Percentiles rank a stretch among this genome's conserved stretches.
phyloP scores from a whole-genome alignment of 257 asterid genomes.

The Solanum rostratum region DNA sequence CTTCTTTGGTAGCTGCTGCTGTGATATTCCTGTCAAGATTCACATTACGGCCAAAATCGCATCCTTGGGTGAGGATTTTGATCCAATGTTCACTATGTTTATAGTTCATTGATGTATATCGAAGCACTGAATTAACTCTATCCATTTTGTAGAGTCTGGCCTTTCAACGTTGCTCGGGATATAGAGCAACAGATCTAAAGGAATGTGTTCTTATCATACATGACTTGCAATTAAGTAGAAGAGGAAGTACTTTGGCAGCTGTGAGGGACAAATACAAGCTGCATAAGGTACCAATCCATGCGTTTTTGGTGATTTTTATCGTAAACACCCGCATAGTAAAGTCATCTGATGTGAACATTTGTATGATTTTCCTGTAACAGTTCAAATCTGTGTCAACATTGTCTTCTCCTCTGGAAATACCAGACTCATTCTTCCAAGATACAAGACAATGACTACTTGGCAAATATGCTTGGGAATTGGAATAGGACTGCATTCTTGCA shows the following conservation, averaged over 20 bases:
- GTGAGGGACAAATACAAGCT: slow-evolving; percentile 69
- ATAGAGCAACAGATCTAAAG: slow-evolving; percentile 47
- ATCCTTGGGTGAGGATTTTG: slow-evolving; percentile 66
- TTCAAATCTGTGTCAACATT: slow-evolving; percentile 59
- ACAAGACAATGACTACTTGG: neutral
- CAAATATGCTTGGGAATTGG: neutral
- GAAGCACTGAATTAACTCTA: neutral
- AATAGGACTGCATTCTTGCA: neutral
- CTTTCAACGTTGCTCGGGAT: slow-evolving; percentile 41
- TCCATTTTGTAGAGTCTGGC: slow-evolving; percentile 12
- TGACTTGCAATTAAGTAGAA: slow-evolving; percentile 52
- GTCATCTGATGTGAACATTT: neutral
- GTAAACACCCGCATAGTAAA: neutral
- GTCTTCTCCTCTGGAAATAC: slow-evolving; percentile 37
- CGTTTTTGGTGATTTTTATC: neutral
- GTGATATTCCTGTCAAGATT: slow-evolving; percentile 64
- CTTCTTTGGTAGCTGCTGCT: slow-evolving; percentile 75
- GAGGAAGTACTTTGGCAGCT: slow-evolving; percentile 42
- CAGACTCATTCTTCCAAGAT: slow-evolving; percentile 28
- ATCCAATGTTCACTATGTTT: neutral
- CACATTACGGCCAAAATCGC: slow-evolving; percentile 36
- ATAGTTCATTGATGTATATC: neutral
- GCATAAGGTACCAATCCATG: slow-evolving; percentile 35
- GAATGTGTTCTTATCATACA: slow-evolving; percentile 56
- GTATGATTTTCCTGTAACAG: slow-evolving; percentile 25